A percentile compares a stretch with the other conserved stretches of the same genome.
Evolutionary conservation across 2,329 filamentous ascomycete genomes (phyloP).

Genomic region (Bipolaris victoriae): DNA sequence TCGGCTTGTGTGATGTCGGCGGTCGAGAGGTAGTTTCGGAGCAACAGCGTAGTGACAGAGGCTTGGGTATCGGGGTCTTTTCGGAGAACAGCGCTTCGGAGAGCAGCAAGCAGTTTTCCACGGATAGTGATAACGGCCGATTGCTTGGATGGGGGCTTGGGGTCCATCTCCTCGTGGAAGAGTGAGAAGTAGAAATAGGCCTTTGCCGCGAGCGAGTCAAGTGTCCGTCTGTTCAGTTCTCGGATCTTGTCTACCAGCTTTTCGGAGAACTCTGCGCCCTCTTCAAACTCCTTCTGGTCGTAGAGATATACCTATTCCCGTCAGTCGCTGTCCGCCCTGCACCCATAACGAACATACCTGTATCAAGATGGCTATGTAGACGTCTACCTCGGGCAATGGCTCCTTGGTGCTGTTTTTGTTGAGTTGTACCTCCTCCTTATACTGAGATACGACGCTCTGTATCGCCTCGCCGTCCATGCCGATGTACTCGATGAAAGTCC

Average conservation of each 20-base stretch:
- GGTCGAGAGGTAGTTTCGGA: slow-evolving; percentile 94
- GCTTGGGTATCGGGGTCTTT: slow-evolving; percentile 98
- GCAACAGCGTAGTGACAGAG: slow-evolving; percentile 89
- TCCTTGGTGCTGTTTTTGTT: slow-evolving; percentile 73
- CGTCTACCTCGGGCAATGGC: slow-evolving; percentile 82
- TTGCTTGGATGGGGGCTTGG: slow-evolving; percentile 84
- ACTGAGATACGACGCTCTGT: slow-evolving; percentile 55
- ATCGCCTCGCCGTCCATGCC: slow-evolving; percentile 70
- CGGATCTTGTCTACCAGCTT: slow-evolving; percentile 85
- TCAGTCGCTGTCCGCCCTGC: slow-evolving; percentile 18
- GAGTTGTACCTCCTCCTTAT: slow-evolving; percentile 69
- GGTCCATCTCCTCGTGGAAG: slow-evolving; percentile 89
- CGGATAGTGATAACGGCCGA: slow-evolving; percentile 87
- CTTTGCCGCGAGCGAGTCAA: slow-evolving; percentile 92
- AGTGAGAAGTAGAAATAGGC: slow-evolving; percentile 98
- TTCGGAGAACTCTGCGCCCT: slow-evolving; percentile 83
- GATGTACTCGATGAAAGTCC: slow-evolving; percentile 72
- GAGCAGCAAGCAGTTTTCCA: slow-evolving; percentile 81
- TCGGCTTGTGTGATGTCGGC: slow-evolving; percentile 98
- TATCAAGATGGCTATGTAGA: slow-evolving; percentile 81
- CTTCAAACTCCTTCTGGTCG: slow-evolving; percentile 80
- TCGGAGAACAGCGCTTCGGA: slow-evolving; percentile 92
- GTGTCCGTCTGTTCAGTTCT: slow-evolving; percentile 85
- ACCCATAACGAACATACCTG: slow-evolving; percentile 40
- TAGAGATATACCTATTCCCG: slow-evolving; percentile 78